Evolutionary conservation across 83 land plant genomes (phyloP), one percentile per base, ranked within the genome.

Genomic region (Picea abies): DNA sequence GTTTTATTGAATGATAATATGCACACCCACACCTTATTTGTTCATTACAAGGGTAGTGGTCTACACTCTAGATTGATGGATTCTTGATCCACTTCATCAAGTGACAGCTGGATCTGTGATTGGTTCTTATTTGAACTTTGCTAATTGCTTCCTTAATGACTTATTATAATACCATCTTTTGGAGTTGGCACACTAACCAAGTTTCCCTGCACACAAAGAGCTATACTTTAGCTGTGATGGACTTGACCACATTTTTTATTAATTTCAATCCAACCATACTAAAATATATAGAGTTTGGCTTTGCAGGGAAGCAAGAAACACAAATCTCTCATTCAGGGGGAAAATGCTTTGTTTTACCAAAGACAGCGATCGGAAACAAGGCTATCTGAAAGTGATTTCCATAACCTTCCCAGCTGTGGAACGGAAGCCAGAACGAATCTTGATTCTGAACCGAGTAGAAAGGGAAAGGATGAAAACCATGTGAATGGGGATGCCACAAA

Each of bases 341-440:
- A 72, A 72, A 72, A 72, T 72, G 52, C 76, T 6, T 32, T 72
- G 76, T 72, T 72, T 72, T 72, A 72, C 44, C 76, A 72, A 44
- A 22, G 76, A 9, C 56, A 39, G 56, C 44, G 12, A 11, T 52
- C 56, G 14, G 56, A 10, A 52, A 52, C 56, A 52, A 11, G 56
- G 56, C 14, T 49, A 37, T 44, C 25, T 41, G 56, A 72, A 72
- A 44, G 52, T 41, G 44, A 72, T 39, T 44, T 72, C 44, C 23
- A 44, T 72, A 72, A 47, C 56, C 56, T 72, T 72, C 76, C 76
- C 76, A 72, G 56, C 22, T 72, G 76, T 72, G 76, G 76, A 37
- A n/a, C 44, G 56, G 56, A 8, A n/a, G 76, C 76, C n/a, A 72
- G 14, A 44, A 72, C 52, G 23, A 41, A 72, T 7, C 23, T 72